A percentile compares a stretch with the other conserved stretches of the same genome.
phyloP scores from a whole-genome alignment of 2,329 filamentous ascomycete genomes.

The Aspergillus fijiensis region DNA sequence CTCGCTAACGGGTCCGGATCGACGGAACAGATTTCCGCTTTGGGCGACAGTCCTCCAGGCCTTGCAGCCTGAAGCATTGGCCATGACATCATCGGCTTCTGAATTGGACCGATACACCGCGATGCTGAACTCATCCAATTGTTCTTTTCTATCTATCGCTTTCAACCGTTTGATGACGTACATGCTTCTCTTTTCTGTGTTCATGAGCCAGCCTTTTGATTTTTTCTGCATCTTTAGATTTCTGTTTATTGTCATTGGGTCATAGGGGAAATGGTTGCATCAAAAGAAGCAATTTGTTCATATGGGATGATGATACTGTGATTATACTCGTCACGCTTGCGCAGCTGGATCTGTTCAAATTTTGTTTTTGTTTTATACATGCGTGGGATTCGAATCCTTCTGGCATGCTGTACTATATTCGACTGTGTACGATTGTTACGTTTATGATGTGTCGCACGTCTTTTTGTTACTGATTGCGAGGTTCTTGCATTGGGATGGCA shows the following conservation, averaged over 20 bases:
- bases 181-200: slow-evolving; percentile 9
- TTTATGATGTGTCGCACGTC: slow-evolving; percentile 11
- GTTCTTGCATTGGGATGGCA: slow-evolving; percentile 18
- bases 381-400: slow-evolving; percentile 5
- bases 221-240: slow-evolving; percentile 18
- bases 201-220: slow-evolving; percentile 16
- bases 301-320: slow-evolving; percentile 4
- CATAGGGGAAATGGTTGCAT: slow-evolving; percentile 12
- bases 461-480: not conserved
- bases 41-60: slow-evolving; percentile 7
- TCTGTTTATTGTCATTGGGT: slow-evolving; percentile 9
- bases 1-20: slow-evolving; percentile 20
- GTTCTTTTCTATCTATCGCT: not conserved
- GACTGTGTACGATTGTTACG: slow-evolving; percentile 19
- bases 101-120: slow-evolving; percentile 13
- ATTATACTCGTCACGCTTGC: not conserved
- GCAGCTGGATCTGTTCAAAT: not conserved
- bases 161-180: slow-evolving; percentile 19
- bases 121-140: slow-evolving; percentile 3
- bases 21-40: slow-evolving; percentile 17
- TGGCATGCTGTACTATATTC: slow-evolving; percentile 19
- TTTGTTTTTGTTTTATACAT: not conserved
- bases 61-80: slow-evolving; percentile 12
- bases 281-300: slow-evolving; percentile 16
- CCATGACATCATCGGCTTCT: slow-evolving; percentile 23